Base-by-base conservation (phyloP, 371 early-diverging fungal species). In the Mortierella sp. region DNA sequence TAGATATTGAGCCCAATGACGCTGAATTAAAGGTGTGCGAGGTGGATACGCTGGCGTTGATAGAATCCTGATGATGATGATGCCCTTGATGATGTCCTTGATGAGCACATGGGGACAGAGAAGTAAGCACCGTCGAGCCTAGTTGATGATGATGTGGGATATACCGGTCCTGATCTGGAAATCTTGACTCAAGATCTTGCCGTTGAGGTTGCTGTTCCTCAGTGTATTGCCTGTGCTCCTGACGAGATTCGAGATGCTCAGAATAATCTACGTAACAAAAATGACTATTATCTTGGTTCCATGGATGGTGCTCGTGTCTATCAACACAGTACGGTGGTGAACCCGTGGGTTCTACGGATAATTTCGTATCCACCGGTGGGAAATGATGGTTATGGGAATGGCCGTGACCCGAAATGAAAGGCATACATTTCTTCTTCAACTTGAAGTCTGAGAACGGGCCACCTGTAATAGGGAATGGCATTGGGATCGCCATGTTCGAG, bases 391-490 rank as follows among this genome's bases (percentile, higher is more conserved):
- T 15, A 12, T 39, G 54, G 17, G 24, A 43, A 4, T 46, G 56
- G 26, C 27, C 50, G 5, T 48, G 58, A 34, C 50, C 60, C 49
- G 30, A 54, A 28, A 63, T 28, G 30, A 68, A 73, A 6, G 64
- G 75, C 14, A 64, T 43, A 30, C 59, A 37, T 19, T 59, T 73
- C 23, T 63, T 61, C 44, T 58, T 61, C 24, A 62, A 6, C 46
- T 58, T 54, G 28, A 52, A 61, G 24, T 72, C 58, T 6, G 28
- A 58, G 17, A 66, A 67, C 8, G 73, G 73, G 17, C 73, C 68
- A 3, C 73, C 73, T 6, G 68, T 73, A 39, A 70, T 34, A 3
- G 71, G 64, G 12, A 70, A 39, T 0, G 70, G 63, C 70, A 70
- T 70, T 0, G 70, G 71, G 46, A 73, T 67, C 1, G 63, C 30